Percentiles rank a stretch among this genome's conserved stretches.
Conservation (phyloP, 371 early-diverging fungal species). For the Phascolomyces articulosus region DNA sequence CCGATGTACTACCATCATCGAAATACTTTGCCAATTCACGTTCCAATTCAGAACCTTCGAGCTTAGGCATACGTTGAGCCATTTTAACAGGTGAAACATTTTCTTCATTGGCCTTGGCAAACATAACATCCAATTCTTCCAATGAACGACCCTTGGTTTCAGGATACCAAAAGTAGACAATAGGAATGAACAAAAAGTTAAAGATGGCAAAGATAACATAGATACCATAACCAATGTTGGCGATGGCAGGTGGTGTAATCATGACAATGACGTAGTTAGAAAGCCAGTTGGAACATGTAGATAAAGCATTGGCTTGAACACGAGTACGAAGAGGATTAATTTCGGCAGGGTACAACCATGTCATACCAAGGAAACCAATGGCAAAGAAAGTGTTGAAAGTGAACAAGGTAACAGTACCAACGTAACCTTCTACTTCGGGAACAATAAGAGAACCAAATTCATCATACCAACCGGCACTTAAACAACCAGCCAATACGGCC, state of each 20-base stretch:
- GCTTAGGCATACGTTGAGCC: slow-evolving; percentile 16
- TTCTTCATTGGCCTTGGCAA: slow-evolving; percentile 24
- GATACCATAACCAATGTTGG: slow-evolving; percentile 36
- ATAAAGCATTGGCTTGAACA: slow-evolving; percentile 32
- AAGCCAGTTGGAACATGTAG: slow-evolving; percentile 66
- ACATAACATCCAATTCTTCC: slow-evolving; percentile 58
- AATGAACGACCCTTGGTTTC: slow-evolving; percentile 78
- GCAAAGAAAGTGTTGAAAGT: slow-evolving; percentile 57
- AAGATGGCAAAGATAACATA: slow-evolving; percentile 48
- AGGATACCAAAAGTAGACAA: slow-evolving; percentile 59
- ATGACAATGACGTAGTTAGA: slow-evolving; percentile 41
- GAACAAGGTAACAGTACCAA: slow-evolving; percentile 40
- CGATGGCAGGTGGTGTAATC: slow-evolving; percentile 29
- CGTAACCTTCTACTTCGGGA: slow-evolving; percentile 21
- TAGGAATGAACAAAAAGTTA: slow-evolving; percentile 34
- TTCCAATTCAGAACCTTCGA: slow-evolving; percentile 14
- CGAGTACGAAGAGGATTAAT: slow-evolving; percentile 43
- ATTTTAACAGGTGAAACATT: slow-evolving; percentile 21
- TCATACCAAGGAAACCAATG: slow-evolving; percentile 63
- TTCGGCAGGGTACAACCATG: slow-evolving; percentile 56
- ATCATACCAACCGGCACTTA: slow-evolving; percentile 10
- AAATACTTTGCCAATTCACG: slow-evolving; percentile 18
- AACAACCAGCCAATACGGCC: slow-evolving; percentile 15
- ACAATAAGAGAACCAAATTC: slow-evolving; percentile 16
- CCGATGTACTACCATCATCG: slow-evolving; percentile 12